Evolutionary conservation across 2,329 filamentous ascomycete genomes (phyloP), one percentile per base, ranked within the genome.

Genomic region (Balansia obtecta): DNA sequence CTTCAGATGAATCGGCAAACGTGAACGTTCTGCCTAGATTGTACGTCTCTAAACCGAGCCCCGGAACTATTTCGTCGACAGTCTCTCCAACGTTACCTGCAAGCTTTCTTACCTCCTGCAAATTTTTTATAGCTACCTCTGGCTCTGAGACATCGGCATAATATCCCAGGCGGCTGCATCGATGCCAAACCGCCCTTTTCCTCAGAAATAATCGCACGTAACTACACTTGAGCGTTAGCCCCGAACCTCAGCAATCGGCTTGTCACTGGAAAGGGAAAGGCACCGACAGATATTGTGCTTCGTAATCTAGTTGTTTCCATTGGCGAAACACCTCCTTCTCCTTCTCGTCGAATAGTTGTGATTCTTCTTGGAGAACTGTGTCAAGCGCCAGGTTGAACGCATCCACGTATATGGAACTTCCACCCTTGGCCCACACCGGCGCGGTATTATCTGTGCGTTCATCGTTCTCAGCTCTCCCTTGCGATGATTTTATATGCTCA

Each of bases 381-480:
- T 91, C 83, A 46, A 98, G 71, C 2, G 91, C 88, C 13, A 97
- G 73, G 61, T 95, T 95, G 72, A 98, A 98, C 0, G 93, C 93
- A 68, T 98, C 93, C 16, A 96, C 88, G 60, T 98, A 98, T 50
- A 98, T 88, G 1, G 90, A 97, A 60, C 83, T 94, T 63, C 81
- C 83, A 0, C 88, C 88, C 59, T 76, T 80, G 4, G 82, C 68
- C 88, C 88, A 95, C 53, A 53, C 46, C 4, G 63, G 57, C 4
- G 53, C 61, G 55, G 51, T 63, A 55, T 75, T 72, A 5, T 72
- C 61, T 9, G 71, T 62, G 10, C 69, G 62, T 4, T 66, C 65
- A 49, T 73, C 60, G 9, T 63, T 60, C n/a, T 61, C 59, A 2
- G 57, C 57, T 44, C 63, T 60, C 4, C 53, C 50, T 53, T 80